Evolutionary conservation across 2,329 filamentous ascomycete species (phyloP), one percentile per base, ranked within the genome.

Genomic region (Knoxdaviesia proteae): DNA sequence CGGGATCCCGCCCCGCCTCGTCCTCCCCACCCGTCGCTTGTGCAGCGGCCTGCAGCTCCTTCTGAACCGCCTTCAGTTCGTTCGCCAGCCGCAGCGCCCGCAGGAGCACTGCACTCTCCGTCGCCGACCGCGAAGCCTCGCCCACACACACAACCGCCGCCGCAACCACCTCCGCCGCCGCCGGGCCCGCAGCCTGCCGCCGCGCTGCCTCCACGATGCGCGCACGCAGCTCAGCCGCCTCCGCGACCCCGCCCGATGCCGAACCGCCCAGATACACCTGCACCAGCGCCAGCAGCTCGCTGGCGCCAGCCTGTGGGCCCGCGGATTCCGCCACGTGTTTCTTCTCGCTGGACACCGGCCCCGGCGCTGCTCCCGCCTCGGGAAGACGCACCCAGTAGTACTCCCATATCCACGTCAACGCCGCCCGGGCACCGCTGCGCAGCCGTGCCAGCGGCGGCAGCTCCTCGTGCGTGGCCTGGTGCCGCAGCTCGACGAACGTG

Each of bases 391-490:
- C 61, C 87, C 87, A 96, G 62, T 93, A 94, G 57, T 83, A 83
- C 42, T 77, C 69, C 83, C 84, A 94, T 42, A 94, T 76, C 87
- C 87, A 94, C 38, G 67, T 64, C 47, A 94, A 64, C 1, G 80
- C 83, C 51, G 79, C 74, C 48, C 67, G 61, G 1, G 80, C 74
- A 1, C 80, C 80, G 34, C 68, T 68, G 42, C 84, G 72, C 47
- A 94, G 63, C 48, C 84, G 76, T 7, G 71, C 67, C 42, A 94
- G 63, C 1, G 78, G 77, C 0, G 87, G 87, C 44, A 94, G 63
- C 54, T 86, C 81, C 57, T 92, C 83, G 57, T 96, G 87, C 36
- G 86, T 92, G 38, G 82, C 83, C 60, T 92, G 82, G 57, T 94
- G 87, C 39, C 87, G 74, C 45, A 92, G 65, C 63, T 93, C 86